Base-by-base conservation (phyloP, 2,329 filamentous ascomycete genomes). In the Colletotrichum salicis region DNA sequence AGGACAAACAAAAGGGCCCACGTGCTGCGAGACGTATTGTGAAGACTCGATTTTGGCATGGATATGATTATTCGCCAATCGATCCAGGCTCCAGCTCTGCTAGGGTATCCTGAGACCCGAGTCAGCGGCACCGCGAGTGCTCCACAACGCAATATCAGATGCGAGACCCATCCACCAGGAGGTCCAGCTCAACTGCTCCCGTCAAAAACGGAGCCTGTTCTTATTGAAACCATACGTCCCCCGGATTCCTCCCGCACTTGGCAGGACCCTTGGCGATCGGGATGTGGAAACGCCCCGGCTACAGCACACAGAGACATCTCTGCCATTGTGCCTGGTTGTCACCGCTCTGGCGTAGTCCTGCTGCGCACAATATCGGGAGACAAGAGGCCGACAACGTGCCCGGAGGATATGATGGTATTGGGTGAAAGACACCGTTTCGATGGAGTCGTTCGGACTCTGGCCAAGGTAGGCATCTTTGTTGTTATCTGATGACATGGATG, bases 241-340 rank as follows among this genome's bases (percentile, higher is more conserved):
- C 61, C 56, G 62, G 59, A 70, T 66, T 66, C 13, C 13, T 45
- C n/a, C 29, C 37, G 10, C 13, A 48, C 56, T 66, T 66, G 62
- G 67, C 55, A 70, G 33, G 27, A 56, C 62, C 62, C 67, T 57
- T 29, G 62, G 48, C 62, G 56, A 61, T 66, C 56, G 37, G 56
- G 27, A n/a, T 35, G 33, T 66, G 56, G 61, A 66, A 31, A n/a
- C 33, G n/a, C 15, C 24, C 41, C 8, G 31, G 29, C 33, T 31
- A 24, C 35, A 48, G 35, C 15, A 37, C 22, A n/a, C 6, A 19
- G 27, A 41, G 31, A 6, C 7, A 12, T 19, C 48, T 60, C 45
- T 35, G 33, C 22, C 35, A 55, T 48, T 1, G 5, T 41, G 48
- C 66, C 45, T 48, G 62, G 54, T 33, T 65, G 54, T 70, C 45